Base-by-base conservation (phyloP, 106 monocot species). In the Dactylorhiza incarnata region DNA sequence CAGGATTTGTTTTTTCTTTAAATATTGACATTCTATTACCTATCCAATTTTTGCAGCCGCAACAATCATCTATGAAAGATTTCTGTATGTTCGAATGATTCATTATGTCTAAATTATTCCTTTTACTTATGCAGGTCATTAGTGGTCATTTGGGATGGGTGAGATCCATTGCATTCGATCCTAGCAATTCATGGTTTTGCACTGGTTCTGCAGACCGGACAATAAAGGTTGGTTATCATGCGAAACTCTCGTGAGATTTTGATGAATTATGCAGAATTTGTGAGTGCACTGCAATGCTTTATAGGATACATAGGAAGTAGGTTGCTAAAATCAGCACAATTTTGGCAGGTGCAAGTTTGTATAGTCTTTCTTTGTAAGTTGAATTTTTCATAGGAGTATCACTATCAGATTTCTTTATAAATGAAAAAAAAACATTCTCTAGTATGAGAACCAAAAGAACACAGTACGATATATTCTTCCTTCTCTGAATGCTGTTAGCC, bases 61-160 rank as follows among this genome's bases (percentile, higher is more conserved):
- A 69, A 69, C 17, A 17, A 17, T 14, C 69, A 69, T 46, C 19
- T 61, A 1, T 61, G 19, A 61, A 61, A 61, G 19, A 29, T 26
- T 29, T 9, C 29, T 65, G 19, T 13, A 12, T 65, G 13, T 13
- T 65, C 11, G 29, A 65, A 65, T 65, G 13, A 12, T 65, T 26
- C 5, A 7, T 65, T 25, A 9, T 49, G 48, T 61, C 8, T 15
- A 16, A 17, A 20, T 56, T 8, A 19, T 55, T 71, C 37, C 3
- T 81, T 68, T 5, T 70, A 78, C 47, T 75, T 51, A 45, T 87
- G 68, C 80, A 99, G 97, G 97, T 99, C 56, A 89, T 99, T 78
- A 94, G 94, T 85, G 94, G 97, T 49, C 97, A 99, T 68, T 83
- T 94, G 81, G 97, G 97, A 83, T 99, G 97, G 97, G 97, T 99